Base-by-base conservation (phyloP, 2,329 filamentous ascomycete genomes). In the Ceratocystis eucalypticola region DNA sequence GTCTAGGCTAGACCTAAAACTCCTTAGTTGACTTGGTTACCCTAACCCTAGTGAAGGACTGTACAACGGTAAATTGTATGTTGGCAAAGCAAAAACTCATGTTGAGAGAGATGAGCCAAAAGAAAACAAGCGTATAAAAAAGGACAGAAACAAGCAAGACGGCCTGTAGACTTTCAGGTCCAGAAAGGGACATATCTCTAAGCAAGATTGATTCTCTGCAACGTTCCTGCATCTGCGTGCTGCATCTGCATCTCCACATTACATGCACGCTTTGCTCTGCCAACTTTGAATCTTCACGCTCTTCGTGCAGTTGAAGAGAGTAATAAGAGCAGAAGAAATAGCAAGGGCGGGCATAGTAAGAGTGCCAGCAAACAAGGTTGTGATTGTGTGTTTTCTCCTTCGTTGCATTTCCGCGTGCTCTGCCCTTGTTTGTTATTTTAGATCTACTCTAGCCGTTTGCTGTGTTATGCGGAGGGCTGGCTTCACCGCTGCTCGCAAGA, bases 221-320 rank as follows among this genome's bases (percentile, higher is more conserved):
- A 59, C 8, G 55, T 59, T 59, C 55, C 55, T 59, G 55, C 55
- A 59, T 59, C 28, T 59, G 28, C 55, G 37, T 59, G 12, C 33
- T 59, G 55, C 55, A 37, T 59, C 15, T 37, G 15, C 55, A 55
- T 37, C 6, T 37, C 8, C 33, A 37, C 37, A 41, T 12, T 8
- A 20, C 28, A 33, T 59, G 55, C 28, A 30, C 28, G 55, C 22
- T 53, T 28, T 53, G 55, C 25, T 37, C 37, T 41, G 37, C 10
- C 37, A 41, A 15, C 37, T 12, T 41, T 41, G 37, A 41, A 41
- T 41, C 37, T 41, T 41, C 10, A 15, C 37, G 37, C 37, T 41
- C 37, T 2, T 15, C 37, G 37, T 12, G 37, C 37, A 15, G 37
- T 15, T 12, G 37, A 15, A 15, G 37, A 41, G 10, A 41, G 37